phyloP scores from a whole-genome alignment of 192 early-diverging fungal species.

The Umbelopsis ramanniana region DNA sequence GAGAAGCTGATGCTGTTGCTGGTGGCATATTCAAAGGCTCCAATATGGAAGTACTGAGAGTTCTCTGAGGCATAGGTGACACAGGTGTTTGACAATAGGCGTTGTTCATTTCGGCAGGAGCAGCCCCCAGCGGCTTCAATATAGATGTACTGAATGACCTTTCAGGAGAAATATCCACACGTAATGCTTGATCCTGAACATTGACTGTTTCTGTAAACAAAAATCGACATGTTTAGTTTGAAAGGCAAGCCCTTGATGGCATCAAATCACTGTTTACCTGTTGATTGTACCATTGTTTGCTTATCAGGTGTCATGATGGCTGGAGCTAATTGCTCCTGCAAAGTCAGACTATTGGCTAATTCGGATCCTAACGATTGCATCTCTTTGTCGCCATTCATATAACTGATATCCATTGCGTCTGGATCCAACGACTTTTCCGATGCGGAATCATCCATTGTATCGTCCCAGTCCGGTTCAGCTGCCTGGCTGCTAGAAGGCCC shows the following conservation, averaged over 20 bases:
- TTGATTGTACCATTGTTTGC: too few relatives aligned
- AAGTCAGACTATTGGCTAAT: not conserved
- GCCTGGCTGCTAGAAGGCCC: not conserved
- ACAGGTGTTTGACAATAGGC: not conserved
- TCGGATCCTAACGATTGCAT: not conserved
- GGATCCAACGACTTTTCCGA: not conserved
- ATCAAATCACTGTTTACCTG: too few relatives aligned
- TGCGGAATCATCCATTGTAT: not conserved
- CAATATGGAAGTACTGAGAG: not conserved
- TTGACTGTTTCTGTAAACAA: not conserved
- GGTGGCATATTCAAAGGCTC: not conserved
- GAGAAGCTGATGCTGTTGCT: not conserved
- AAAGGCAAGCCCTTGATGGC: too few relatives aligned
- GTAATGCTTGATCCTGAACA: not conserved
- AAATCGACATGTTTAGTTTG: not conserved
- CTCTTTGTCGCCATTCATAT: not conserved
- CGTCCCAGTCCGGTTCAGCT: not conserved
- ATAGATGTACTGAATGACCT: not conserved
- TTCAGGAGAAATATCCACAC: not conserved
- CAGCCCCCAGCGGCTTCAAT: not conserved
- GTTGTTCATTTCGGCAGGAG: not conserved
- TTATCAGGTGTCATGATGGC: not conserved
- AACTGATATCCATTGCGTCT: not conserved
- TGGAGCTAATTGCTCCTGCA: not conserved
- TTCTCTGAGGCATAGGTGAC: not conserved